Conservation (phyloP, 257 asterid genomes). For the Nicotiana paniculata region DNA sequence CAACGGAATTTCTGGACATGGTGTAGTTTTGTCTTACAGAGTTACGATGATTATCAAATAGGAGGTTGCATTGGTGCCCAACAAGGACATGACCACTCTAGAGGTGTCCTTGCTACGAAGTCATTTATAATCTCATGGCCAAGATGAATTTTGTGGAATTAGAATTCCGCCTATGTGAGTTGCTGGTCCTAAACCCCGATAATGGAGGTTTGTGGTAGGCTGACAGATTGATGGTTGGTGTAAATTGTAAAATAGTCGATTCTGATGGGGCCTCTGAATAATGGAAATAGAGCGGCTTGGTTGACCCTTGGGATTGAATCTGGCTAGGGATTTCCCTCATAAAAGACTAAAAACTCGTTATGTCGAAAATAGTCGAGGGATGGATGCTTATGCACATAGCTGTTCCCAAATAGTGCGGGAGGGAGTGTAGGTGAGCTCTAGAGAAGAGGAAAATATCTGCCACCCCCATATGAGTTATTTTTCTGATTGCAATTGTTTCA, state of each 20-base stretch:
- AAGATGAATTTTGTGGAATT: too few relatives aligned
- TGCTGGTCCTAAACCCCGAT: too few relatives aligned
- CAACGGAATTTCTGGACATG: not conserved
- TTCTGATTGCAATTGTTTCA: not conserved
- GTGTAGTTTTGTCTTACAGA: not conserved
- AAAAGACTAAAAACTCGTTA: too few relatives aligned
- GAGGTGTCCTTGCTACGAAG: too few relatives aligned
- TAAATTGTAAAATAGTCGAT: not conserved
- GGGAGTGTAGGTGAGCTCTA: too few relatives aligned
- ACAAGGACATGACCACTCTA: too few relatives aligned
- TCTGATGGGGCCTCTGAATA: not conserved
- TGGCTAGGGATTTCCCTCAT: too few relatives aligned
- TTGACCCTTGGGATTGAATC: too few relatives aligned
- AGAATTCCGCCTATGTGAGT: too few relatives aligned
- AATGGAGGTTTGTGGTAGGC: not conserved
- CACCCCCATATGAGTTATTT: not conserved
- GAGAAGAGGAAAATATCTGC: not conserved
- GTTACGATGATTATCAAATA: not conserved
- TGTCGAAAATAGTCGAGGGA: too few relatives aligned
- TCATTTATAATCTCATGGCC: too few relatives aligned
- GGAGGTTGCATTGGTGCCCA: too few relatives aligned
- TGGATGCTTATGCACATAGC: not conserved
- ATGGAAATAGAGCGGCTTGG: not conserved
- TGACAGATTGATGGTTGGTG: not conserved
- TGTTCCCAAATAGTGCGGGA: not conserved